Percentiles rank a stretch among this genome's conserved stretches.
phyloP scores from a whole-genome alignment of 2,329 filamentous ascomycete species.

The Pseudogymnoascus sp. region DNA sequence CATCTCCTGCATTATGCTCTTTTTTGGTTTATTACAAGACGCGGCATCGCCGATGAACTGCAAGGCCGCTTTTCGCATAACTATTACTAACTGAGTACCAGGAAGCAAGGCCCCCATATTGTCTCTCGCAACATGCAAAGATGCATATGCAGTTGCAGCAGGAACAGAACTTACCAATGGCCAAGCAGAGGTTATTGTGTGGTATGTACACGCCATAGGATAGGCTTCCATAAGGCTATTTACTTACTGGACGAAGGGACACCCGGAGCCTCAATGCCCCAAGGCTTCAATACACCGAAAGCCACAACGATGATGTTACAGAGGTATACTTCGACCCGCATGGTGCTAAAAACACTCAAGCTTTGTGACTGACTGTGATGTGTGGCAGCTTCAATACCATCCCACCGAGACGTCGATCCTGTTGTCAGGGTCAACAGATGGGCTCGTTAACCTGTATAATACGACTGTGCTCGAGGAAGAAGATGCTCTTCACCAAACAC shows the following conservation, averaged over 20 bases:
- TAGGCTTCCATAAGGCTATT: conserved; percentile 53
- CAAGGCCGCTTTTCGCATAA: too few species aligned
- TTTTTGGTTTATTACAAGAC: too few species aligned
- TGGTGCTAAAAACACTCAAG: conserved; percentile 17
- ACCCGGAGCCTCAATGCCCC: conserved; percentile 42
- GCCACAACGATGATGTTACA: conserved; percentile 62
- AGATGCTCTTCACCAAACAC: conserved; percentile 67
- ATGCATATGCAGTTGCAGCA: conserved; percentile 55
- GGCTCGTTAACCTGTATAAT: conserved; percentile 71
- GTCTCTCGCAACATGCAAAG: conserved; percentile 53
- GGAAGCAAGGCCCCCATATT: conserved; percentile 48
- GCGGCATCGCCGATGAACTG: too few species aligned
- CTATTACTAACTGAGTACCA: conserved; percentile 16
- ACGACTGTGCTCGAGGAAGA: conserved; percentile 65
- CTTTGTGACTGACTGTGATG: conserved; percentile 14
- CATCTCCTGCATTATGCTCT: too few species aligned
- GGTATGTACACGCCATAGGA: conserved; percentile 51
- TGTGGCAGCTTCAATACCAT: conserved; percentile 49
- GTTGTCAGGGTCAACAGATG: conserved; percentile 72
- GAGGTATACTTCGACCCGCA: conserved; percentile 33
- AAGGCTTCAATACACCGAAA: conserved; percentile 51
- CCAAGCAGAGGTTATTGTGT: conserved; percentile 53
- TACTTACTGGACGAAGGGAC: conserved; percentile 41
- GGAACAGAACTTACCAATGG: conserved; percentile 66
- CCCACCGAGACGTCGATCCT: conserved; percentile 53